Conservation (phyloP, 176 grass and related monocot genomes). For the Hyparrhenia diplandra region DNA sequence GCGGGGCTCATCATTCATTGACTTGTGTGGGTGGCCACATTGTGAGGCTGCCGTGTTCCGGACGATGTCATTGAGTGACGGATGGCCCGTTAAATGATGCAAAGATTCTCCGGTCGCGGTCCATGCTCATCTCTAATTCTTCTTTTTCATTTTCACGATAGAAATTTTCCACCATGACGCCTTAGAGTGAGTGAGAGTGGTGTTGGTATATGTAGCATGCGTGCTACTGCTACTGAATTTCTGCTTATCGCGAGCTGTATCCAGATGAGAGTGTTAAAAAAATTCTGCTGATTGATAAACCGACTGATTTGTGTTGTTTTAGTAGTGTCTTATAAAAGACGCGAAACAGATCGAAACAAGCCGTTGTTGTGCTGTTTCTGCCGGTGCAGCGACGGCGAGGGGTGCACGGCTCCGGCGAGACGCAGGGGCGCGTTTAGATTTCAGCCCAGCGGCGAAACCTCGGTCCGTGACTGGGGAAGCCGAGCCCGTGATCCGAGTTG, state of each 20-base stretch:
- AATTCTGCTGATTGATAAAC: too few relatives aligned
- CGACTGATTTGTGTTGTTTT: too few relatives aligned
- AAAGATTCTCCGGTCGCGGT: slow-evolving; percentile 1
- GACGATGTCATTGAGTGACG: not conserved
- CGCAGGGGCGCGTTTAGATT: not conserved
- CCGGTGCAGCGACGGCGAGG: not conserved
- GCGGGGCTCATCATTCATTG: slow-evolving; percentile 22
- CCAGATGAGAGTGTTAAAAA: too few relatives aligned
- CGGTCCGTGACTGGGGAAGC: not conserved
- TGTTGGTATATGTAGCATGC: too few relatives aligned
- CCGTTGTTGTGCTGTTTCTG: too few relatives aligned
- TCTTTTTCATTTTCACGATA: not conserved
- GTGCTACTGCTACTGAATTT: too few relatives aligned
- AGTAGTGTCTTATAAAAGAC: too few relatives aligned
- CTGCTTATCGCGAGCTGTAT: too few relatives aligned
- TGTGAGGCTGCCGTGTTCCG: slow-evolving; percentile 19
- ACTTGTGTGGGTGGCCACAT: slow-evolving; percentile 21
- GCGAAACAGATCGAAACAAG: too few relatives aligned
- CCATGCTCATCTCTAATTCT: not conserved
- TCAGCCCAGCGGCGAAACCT: not conserved
- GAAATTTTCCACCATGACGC: not conserved
- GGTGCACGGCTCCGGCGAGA: not conserved
- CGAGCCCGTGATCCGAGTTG: not conserved
- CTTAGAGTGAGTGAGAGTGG: not conserved
- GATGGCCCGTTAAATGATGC: not conserved